Evolutionary conservation across 495 filamentous ascomycete species (phyloP).

Genomic region (Hyaloscypha variabilis): DNA sequence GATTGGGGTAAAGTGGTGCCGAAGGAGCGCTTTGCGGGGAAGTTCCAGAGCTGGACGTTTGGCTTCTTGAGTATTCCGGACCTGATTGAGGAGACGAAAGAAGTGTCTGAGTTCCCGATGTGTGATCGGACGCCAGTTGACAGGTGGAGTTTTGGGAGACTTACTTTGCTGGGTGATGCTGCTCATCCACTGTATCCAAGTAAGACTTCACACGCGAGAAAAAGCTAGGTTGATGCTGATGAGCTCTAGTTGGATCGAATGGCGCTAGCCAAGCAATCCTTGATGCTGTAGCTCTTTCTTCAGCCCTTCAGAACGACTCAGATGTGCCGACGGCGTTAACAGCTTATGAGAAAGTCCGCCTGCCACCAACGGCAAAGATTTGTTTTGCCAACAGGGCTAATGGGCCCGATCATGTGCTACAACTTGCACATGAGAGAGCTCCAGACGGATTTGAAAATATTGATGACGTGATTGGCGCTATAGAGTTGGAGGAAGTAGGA

Average conservation of each 20-base stretch:
- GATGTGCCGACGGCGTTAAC: conserved; percentile 9
- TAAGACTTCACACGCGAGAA: too few species aligned
- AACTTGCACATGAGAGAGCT: conserved; percentile 18
- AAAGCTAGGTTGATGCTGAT: too few species aligned
- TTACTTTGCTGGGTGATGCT: conserved; percentile 19
- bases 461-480: conserved; percentile 11
- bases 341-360: conserved; percentile 10
- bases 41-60: conserved; percentile 19
- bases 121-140: conserved; percentile 19
- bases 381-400: conserved; percentile 17
- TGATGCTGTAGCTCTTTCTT: conserved; percentile 16
- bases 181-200: conserved; percentile 22
- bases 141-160: conserved; percentile 19
- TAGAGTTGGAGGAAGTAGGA: conserved; percentile 19
- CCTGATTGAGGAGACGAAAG: conserved; percentile 19
- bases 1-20: conserved; percentile 23
- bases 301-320: conserved; percentile 9
- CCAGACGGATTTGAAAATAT: conserved; percentile 23
- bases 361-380: conserved; percentile 20
- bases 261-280: conserved; percentile 22
- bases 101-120: conserved; percentile 21
- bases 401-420: conserved; percentile 22
- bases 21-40: conserved; percentile 6
- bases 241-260: conserved; percentile 13
- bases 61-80: conserved; percentile 19